These are phyloP conservation scores for Candida nanaspora DNA, from an alignment of 805 yeast genomes.

Conservation along the genomic window DNA sequence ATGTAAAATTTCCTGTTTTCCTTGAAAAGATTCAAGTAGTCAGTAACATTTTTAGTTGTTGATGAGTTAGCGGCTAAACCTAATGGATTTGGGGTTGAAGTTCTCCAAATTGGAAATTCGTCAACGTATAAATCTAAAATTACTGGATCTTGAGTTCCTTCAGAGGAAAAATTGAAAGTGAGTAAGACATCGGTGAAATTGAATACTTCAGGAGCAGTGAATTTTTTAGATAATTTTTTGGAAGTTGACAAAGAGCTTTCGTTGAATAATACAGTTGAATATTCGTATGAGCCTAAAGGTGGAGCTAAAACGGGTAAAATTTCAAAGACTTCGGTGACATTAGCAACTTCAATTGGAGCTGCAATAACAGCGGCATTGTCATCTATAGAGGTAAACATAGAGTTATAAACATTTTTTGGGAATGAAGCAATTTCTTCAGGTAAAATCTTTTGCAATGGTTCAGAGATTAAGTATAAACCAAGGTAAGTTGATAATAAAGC, in stretches of 20 bases:
- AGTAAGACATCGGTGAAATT: slow-evolving; percentile 21
- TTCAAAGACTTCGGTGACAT: slow-evolving; percentile 10
- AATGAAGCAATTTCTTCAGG: background rate
- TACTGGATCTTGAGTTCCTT: slow-evolving; percentile 12
- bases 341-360: slow-evolving; percentile 4
- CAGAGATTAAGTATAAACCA: background rate
- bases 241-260: slow-evolving; percentile 1
- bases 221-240: slow-evolving; percentile 2
- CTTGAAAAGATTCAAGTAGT: slow-evolving; percentile 16
- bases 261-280: slow-evolving; percentile 4
- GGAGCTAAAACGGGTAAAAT: slow-evolving; percentile 4
- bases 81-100: slow-evolving; percentile 19
- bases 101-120: slow-evolving; percentile 23
- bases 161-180: slow-evolving; percentile 21
- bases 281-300: slow-evolving; percentile 6
- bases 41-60: slow-evolving; percentile 21
- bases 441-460: background rate
- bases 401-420: background rate
- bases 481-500: background rate
- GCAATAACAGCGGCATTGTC: background rate
- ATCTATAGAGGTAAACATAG: background rate
- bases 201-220: slow-evolving; percentile 9
- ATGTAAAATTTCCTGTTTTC: slow-evolving; percentile 9
- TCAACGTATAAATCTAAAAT: slow-evolving; percentile 21
- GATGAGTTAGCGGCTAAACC: slow-evolving; percentile 16